Evolutionary conservation across 805 yeast genomes (phyloP), one percentile per base, ranked within the genome.

Genomic region (Pichia phayaonensis): DNA sequence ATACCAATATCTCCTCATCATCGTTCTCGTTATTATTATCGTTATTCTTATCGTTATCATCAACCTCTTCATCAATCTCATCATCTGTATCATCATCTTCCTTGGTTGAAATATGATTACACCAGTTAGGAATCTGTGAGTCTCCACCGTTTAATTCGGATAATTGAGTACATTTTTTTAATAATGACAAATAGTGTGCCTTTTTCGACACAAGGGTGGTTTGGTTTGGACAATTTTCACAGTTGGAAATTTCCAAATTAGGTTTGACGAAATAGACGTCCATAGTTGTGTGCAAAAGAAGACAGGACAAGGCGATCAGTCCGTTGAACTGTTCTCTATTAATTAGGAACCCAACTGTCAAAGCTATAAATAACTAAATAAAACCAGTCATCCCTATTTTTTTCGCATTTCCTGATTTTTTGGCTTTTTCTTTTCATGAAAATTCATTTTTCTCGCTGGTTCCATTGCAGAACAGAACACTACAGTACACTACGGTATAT

Each of bases 251-350:
- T 44, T 64, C 54, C 12, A 65, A 55, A 40, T 65, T 64, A n/a
- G 69, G 68, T 42, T 62, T 61, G 21, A 65, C 67, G 46, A 65
- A 51, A 42, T 56, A 65, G 16, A 65, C 39, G 40, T 65, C 64
- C 68, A 64, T 63, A 26, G 36, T 34, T 20, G 34, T 12, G 34
- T n/a, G n/a, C n/a, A n/a, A n/a, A n/a, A n/a, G n/a, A n/a, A n/a
- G n/a, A n/a, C 5, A 7, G 22, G 39, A n/a, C 24, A 29, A 11
- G 27, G 29, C 29, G 12, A 26, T 26, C 29, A 10, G 12, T 26
- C 12, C 12, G 12, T 7, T 26, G 29, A 10, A 13, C 11, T 26
- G 12, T n/a, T n/a, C n/a, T n/a, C n/a, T n/a, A n/a, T n/a, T n/a
- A n/a, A n/a, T n/a, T n/a, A n/a, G n/a, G n/a, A n/a, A n/a, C n/a